phyloP scores from a whole-genome alignment of 2,329 filamentous ascomycete genomes.

The Pochonia chlamydosporia region DNA sequence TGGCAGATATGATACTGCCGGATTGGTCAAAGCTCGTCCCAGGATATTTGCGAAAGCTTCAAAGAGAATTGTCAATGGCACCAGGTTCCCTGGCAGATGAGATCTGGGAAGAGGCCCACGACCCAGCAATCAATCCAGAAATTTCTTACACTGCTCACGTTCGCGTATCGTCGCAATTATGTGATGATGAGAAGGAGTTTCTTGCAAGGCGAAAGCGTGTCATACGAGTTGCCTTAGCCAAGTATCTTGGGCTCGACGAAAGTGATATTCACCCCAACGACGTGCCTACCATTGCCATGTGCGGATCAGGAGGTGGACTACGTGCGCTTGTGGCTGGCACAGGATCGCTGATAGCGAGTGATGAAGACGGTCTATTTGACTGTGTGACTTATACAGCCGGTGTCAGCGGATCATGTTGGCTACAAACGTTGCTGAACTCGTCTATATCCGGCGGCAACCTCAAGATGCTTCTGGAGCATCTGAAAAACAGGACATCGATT shows the following conservation, averaged over 20 bases:
- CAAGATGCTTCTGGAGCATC: slow-evolving; percentile 67
- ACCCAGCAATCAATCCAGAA: slow-evolving; percentile 79
- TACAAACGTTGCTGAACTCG: slow-evolving; percentile 75
- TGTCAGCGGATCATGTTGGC: slow-evolving; percentile 94
- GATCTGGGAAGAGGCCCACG: slow-evolving; percentile 87
- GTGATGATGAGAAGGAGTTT: slow-evolving; percentile 76
- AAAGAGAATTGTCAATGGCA: slow-evolving; percentile 79
- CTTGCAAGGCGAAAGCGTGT: slow-evolving; percentile 61
- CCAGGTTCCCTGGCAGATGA: slow-evolving; percentile 86
- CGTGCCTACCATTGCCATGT: slow-evolving; percentile 88
- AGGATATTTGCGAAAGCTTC: slow-evolving; percentile 72
- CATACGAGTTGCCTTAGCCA: slow-evolving; percentile 68
- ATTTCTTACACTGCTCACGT: slow-evolving; percentile 78
- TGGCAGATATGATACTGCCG: slow-evolving; percentile 70
- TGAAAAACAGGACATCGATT: slow-evolving; percentile 77
- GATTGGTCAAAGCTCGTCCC: slow-evolving; percentile 77
- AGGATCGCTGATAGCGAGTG: slow-evolving; percentile 77
- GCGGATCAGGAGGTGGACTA: slow-evolving; percentile 86
- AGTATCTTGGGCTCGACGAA: slow-evolving; percentile 73
- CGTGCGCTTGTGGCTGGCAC: slow-evolving; percentile 86
- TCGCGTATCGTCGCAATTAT: slow-evolving; percentile 74
- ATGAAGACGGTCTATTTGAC: slow-evolving; percentile 85
- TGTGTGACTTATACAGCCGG: slow-evolving; percentile 93
- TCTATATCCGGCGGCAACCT: slow-evolving; percentile 67
- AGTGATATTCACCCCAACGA: slow-evolving; percentile 86